These are phyloP conservation scores for Hymenoscyphus salicellus DNA, from an alignment of 2,329 filamentous ascomycete genomes.

Conservation along the genomic window DNA sequence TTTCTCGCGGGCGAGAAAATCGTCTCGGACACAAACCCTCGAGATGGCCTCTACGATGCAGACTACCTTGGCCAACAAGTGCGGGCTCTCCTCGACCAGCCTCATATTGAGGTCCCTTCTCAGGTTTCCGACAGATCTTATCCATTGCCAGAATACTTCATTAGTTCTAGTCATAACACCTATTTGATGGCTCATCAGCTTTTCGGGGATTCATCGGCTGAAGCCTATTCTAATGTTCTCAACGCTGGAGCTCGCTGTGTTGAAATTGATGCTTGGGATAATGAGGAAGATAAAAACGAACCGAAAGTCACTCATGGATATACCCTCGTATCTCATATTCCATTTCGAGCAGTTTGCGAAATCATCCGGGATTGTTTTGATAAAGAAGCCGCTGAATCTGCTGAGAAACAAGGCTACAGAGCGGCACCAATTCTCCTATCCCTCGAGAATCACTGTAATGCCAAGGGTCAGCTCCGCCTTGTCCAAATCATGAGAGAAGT, in stretches of 20 bases:
- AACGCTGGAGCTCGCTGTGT: conserved; percentile 64
- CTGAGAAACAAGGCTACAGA: conserved; percentile 39
- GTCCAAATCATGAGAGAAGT: conserved; percentile 64
- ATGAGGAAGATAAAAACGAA: conserved; percentile 56
- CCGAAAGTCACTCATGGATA: conserved; percentile 70
- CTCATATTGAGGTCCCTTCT: conserved; percentile 55
- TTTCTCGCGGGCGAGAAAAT: conserved; percentile 54
- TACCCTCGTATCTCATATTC: conserved; percentile 63
- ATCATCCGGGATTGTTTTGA: conserved; percentile 62
- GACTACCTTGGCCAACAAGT: background rate
- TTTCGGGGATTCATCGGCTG: conserved; percentile 59
- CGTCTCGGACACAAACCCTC: conserved; percentile 32
- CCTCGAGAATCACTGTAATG: conserved; percentile 64
- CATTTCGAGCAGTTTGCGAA: conserved; percentile 63
- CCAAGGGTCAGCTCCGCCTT: conserved; percentile 57
- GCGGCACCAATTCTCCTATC: conserved; percentile 62
- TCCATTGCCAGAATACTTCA: conserved; percentile 66
- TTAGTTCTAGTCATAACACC: conserved; percentile 72
- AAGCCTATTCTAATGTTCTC: conserved; percentile 62
- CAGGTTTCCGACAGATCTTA: conserved; percentile 55
- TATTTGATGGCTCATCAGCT: conserved; percentile 70
- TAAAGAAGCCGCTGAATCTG: conserved; percentile 49
- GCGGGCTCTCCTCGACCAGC: conserved; percentile 29
- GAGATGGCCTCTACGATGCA: background rate
- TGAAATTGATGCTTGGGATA: conserved; percentile 72